Evolutionary conservation across 257 asterid genomes (phyloP).

Genomic region (Gardenia jasminoides): DNA sequence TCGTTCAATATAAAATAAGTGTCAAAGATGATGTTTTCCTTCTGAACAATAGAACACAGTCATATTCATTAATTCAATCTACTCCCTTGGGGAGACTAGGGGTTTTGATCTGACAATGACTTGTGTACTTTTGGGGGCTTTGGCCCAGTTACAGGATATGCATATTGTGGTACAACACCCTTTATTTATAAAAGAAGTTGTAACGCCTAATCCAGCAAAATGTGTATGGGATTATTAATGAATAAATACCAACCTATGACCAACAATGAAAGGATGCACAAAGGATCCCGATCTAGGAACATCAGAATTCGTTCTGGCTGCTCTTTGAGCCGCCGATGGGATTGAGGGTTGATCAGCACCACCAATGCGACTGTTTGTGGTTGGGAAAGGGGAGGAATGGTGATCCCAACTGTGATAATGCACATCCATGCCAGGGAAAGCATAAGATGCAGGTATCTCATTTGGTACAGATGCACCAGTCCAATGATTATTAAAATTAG

Average conservation of each 20-base stretch:
- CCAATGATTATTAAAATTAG: constrained; percentile 72
- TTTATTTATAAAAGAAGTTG: neutral
- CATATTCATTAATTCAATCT: neutral
- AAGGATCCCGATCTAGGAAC: constrained; percentile 65
- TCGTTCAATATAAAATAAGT: neutral
- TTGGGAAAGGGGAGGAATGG: constrained; percentile 52
- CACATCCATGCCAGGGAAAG: constrained; percentile 61
- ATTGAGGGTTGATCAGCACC: constrained; percentile 57
- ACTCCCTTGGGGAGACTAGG: neutral
- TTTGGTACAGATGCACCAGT: constrained; percentile 57
- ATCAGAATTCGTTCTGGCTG: constrained; percentile 59
- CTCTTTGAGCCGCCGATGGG: constrained; percentile 56
- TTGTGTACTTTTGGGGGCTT: neutral
- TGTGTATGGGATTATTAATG: too few relatives aligned
- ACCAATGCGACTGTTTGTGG: constrained; percentile 54
- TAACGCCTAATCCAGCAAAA: neutral
- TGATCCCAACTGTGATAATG: constrained; percentile 69
- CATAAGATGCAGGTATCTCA: constrained; percentile 63
- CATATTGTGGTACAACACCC: neutral
- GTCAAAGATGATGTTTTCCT: neutral
- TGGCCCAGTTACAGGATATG: neutral
- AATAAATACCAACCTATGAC: constrained; percentile 54
- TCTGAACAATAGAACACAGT: neutral
- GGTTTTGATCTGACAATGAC: neutral
- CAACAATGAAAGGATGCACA: constrained; percentile 63